Percentiles rank a stretch among this genome's conserved stretches.
These are phyloP conservation scores for Zalaria obscura DNA, from an alignment of 2,329 filamentous ascomycete species.

Conservation along the genomic window DNA sequence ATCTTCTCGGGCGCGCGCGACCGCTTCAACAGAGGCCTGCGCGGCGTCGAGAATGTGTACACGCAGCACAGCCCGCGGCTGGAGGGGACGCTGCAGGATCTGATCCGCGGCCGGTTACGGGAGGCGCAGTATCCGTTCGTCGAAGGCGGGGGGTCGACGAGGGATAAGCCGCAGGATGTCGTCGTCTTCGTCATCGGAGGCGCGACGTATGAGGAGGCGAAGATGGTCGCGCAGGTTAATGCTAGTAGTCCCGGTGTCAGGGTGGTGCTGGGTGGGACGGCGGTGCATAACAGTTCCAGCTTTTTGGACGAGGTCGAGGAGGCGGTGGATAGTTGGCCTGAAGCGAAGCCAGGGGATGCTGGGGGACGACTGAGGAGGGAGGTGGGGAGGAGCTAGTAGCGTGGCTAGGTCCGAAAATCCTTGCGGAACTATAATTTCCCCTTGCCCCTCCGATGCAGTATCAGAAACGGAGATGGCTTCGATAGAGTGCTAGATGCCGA, in stretches of 20 bases:
- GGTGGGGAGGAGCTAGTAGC: constrained; percentile 28
- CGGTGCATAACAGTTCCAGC: constrained; percentile 71
- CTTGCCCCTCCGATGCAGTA: too few relatives aligned
- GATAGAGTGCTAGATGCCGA: too few relatives aligned
- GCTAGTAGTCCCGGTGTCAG: constrained; percentile 77
- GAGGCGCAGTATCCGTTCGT: constrained; percentile 88
- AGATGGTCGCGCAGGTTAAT: constrained; percentile 90
- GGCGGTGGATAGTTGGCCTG: constrained; percentile 75
- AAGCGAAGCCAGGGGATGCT: constrained; percentile 44
- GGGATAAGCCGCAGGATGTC: constrained; percentile 93
- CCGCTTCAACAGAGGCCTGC: constrained; percentile 74
- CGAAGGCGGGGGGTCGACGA: constrained; percentile 71
- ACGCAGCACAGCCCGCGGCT: constrained; percentile 89
- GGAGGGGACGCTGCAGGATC: constrained; percentile 74
- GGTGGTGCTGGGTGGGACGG: constrained; percentile 79
- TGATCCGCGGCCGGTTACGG: constrained; percentile 80
- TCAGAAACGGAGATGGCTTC: too few relatives aligned
- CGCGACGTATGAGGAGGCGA: constrained; percentile 91
- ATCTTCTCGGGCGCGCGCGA: constrained; percentile 82
- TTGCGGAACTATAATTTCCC: too few relatives aligned
- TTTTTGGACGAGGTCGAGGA: constrained; percentile 91
- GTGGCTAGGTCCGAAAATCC: too few relatives aligned
- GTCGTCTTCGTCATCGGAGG: constrained; percentile 91
- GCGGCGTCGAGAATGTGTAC: constrained; percentile 97
- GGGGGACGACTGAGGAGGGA: constrained; percentile 49